A percentile compares a stretch with the other conserved stretches of the same genome.
Conservation (phyloP, 23 red algal species). For the Gracilaria vermiculophylla region DNA sequence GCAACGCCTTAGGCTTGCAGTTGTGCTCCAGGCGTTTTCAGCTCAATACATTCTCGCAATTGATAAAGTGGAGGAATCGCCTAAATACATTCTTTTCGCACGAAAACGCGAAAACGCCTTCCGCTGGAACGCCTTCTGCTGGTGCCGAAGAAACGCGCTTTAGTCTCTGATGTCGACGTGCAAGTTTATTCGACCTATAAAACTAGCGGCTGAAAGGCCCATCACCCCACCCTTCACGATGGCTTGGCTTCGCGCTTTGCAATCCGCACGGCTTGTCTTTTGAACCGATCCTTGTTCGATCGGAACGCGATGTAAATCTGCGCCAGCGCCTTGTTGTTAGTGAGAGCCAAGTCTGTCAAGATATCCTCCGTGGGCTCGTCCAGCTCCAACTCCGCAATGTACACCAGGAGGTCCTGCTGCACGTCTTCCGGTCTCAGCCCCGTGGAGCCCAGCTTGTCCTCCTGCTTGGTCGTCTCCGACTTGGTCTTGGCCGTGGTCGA, state of each 20-base stretch:
- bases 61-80: too few species aligned
- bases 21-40: too few species aligned
- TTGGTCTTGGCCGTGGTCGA: not conserved
- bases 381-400: constrained; percentile 34
- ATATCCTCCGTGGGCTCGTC: constrained; percentile 35
- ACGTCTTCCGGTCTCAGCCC: not conserved
- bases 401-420: constrained; percentile 23
- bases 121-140: too few species aligned
- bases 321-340: constrained; percentile 19
- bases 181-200: not conserved
- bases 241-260: not conserved
- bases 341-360: constrained; percentile 46
- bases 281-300: constrained; percentile 27
- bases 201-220: not conserved
- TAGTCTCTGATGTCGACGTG: not conserved
- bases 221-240: not conserved
- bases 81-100: too few species aligned
- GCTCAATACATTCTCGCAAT: too few species aligned
- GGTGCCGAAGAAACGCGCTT: too few species aligned
- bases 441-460: not conserved
- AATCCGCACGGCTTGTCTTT: constrained; percentile 37
- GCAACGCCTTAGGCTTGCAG: too few species aligned
- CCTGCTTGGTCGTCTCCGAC: not conserved
- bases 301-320: constrained; percentile 18
- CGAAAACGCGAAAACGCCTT: too few species aligned